Evolutionary conservation across 768 basidiomycete species (phyloP).

Genomic region (Hebeloma cylindrosporum): DNA sequence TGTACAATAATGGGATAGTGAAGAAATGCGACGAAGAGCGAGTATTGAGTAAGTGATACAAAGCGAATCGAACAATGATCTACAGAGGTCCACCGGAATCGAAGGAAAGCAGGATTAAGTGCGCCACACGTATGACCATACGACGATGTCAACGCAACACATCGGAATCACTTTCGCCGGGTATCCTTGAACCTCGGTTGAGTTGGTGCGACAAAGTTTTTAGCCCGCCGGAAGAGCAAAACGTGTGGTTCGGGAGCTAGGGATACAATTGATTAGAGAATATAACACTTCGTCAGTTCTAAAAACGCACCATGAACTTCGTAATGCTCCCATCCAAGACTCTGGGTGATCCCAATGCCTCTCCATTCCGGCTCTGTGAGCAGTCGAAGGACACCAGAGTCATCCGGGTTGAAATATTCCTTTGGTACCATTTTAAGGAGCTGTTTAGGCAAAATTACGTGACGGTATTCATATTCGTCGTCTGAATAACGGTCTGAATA

Average conservation of each 20-base stretch:
- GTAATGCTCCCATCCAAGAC: conserved; percentile 95
- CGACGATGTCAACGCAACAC: neutral
- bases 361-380: conserved; percentile 91
- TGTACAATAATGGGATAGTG: conserved; percentile 19
- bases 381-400: conserved; percentile 75
- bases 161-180: conserved; percentile 39
- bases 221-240: conserved; percentile 84
- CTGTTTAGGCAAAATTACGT: conserved; percentile 95
- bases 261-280: conserved; percentile 6
- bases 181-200: conserved; percentile 41
- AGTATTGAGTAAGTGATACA: conserved; percentile 19
- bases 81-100: conserved; percentile 12
- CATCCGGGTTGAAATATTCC: conserved; percentile 73
- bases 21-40: conserved; percentile 17
- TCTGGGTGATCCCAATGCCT: conserved; percentile 94
- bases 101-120: conserved; percentile 15
- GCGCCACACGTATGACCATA: conserved; percentile 4
- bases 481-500: conserved; percentile 93
- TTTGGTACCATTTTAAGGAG: conserved; percentile 93
- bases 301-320: conserved; percentile 81
- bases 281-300: neutral
- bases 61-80: conserved; percentile 13
- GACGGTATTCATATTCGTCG: conserved; percentile 92
- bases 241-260: conserved; percentile 92
- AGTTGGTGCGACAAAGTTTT: conserved; percentile 59